phyloP scores from a whole-genome alignment of 2,329 filamentous ascomycete genomes.

The Microdochium nivale region DNA sequence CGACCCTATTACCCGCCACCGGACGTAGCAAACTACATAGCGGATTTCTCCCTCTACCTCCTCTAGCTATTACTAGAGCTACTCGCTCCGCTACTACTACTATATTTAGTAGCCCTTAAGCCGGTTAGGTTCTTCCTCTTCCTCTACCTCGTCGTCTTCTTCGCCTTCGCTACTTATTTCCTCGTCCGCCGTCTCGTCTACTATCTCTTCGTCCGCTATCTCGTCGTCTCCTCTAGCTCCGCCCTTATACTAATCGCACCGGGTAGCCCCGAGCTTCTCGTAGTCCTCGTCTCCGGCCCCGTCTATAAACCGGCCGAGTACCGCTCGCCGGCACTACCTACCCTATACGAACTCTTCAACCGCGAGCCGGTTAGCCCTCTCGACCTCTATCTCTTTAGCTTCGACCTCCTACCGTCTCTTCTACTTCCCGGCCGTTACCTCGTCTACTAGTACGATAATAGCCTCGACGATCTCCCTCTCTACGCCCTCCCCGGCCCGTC shows the following conservation, averaged over 20 bases:
- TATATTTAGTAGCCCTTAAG: background rate
- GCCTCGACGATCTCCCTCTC: background rate
- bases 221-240: background rate
- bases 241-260: background rate
- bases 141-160: background rate
- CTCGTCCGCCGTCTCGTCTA: background rate
- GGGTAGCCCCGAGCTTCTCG: background rate
- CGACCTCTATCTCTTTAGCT: background rate
- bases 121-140: background rate
- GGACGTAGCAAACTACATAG: no score
- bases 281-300: background rate
- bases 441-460: background rate
- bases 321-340: background rate
- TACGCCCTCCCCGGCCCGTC: background rate
- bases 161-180: background rate
- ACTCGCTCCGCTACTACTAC: background rate
- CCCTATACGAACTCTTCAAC: background rate
- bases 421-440: background rate
- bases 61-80: background rate
- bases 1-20: background rate
- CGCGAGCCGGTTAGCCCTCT: background rate
- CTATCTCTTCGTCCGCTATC: no score
- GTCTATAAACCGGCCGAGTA: background rate
- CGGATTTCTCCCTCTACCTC: background rate
- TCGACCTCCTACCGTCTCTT: background rate